A percentile compares a stretch with the other conserved stretches of the same genome.
These are phyloP conservation scores for Lodderomyces theae DNA, from an alignment of 1,139 yeast genomes.

Conservation along the genomic window DNA sequence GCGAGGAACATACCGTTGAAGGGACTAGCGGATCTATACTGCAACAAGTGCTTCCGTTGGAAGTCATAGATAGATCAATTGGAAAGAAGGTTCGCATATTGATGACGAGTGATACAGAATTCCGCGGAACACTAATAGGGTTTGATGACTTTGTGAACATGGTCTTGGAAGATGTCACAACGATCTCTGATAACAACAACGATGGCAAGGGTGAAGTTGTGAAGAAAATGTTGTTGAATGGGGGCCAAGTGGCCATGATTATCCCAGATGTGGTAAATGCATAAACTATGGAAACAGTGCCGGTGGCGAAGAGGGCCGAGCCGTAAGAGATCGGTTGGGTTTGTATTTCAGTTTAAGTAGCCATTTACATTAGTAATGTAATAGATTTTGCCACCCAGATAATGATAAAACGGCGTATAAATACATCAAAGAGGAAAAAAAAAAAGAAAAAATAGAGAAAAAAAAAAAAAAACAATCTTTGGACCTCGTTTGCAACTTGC, in stretches of 20 bases:
- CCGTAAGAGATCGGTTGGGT: too few species aligned
- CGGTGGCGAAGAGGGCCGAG: not conserved
- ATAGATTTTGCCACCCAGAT: not conserved
- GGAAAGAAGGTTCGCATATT: constrained; percentile 80
- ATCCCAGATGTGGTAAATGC: constrained; percentile 19
- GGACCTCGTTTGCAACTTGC: constrained; percentile 2
- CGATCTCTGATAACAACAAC: not conserved
- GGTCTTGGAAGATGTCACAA: constrained; percentile 75
- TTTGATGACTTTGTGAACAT: constrained; percentile 95
- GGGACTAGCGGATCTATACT: constrained; percentile 12
- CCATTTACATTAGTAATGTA: constrained; percentile 8
- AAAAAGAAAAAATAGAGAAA: too few species aligned
- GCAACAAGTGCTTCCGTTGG: constrained; percentile 63
- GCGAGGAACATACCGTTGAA: constrained; percentile 12
- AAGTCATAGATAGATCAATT: constrained; percentile 82
- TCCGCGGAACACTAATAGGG: constrained; percentile 82
- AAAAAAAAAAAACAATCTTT: not conserved
- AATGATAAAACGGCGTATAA: not conserved
- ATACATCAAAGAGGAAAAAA: too few species aligned
- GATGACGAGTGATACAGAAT: constrained; percentile 71
- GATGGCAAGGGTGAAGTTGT: constrained; percentile 40
- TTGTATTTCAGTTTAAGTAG: too few species aligned
- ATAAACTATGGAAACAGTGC: not conserved
- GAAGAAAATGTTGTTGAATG: constrained; percentile 76
- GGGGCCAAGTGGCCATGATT: constrained; percentile 83